Percentiles rank a stretch among this genome's conserved stretches.
phyloP scores from a whole-genome alignment of 192 early-diverging fungal genomes.

The Globomyces pollinis-pini region DNA sequence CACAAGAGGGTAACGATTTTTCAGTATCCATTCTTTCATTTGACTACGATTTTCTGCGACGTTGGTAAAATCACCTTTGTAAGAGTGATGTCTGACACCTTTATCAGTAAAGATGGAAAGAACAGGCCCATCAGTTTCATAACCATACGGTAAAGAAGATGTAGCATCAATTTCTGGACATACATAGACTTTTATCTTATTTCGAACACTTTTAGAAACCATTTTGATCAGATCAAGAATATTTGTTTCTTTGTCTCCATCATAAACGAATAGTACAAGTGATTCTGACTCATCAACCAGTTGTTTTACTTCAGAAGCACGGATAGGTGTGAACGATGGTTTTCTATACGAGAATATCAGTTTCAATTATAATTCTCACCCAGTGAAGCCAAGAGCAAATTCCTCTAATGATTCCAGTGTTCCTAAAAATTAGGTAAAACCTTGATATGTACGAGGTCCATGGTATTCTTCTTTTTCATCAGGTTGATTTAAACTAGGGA shows the following conservation, averaged over 20 bases:
- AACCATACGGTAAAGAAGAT: constrained; percentile 1
- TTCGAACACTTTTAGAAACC: background rate
- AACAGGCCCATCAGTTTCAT: background rate
- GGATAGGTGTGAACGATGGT: constrained; percentile 23
- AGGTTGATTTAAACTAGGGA: constrained; percentile 23
- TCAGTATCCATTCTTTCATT: constrained; percentile 12
- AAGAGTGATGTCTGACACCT: constrained; percentile 7
- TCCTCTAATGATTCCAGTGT: constrained; percentile 39
- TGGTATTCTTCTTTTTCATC: constrained; percentile 25
- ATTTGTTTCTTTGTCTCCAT: constrained; percentile 4
- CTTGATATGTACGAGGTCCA: constrained; percentile 50
- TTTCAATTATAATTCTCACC: too few species aligned
- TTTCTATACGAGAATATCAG: constrained; percentile 42
- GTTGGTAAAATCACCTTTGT: background rate
- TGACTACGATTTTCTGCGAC: background rate
- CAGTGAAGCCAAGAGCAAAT: constrained; percentile 36
- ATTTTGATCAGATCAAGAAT: background rate
- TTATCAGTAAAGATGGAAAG: background rate
- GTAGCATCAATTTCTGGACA: constrained; percentile 11
- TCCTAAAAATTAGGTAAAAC: too few species aligned
- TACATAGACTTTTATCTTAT: constrained; percentile 2
- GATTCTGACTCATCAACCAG: constrained; percentile 13
- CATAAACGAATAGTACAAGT: constrained; percentile 27
- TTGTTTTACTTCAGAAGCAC: constrained; percentile 15
- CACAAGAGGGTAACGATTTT: constrained; percentile 10